Base-by-base conservation (phyloP, 805 yeast species). In the Candida orba region DNA sequence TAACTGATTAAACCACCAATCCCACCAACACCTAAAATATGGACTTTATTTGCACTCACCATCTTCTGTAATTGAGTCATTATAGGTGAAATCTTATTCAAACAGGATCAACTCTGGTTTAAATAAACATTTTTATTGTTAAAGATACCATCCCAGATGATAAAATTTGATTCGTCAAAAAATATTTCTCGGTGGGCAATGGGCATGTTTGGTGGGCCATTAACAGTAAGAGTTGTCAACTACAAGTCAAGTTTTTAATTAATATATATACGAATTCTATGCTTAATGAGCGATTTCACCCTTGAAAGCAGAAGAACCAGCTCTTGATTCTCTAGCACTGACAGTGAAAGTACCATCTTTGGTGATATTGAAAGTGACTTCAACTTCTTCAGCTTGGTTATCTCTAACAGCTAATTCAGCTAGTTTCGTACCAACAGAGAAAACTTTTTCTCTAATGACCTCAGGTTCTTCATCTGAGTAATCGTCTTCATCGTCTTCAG, bases 401-500 rank as follows among this genome's bases (percentile, higher is more conserved):
- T 79, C 87, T 63, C 81, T 78, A 49, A 90, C 71, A 41, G 82
- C 83, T 53, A 89, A 70, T 61, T 85, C 86, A 51, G 89, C 95
- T 57, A 93, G 73, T 57, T 78, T 75, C 42, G 78, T 73, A 51
- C 88, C 87, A 50, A 89, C 77, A 59, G 76, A 76, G 71, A 79
- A 80, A 37, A 79, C 80, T 52, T 83, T 83, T 69, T 79, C 85
- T 67, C 79, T 82, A 51, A 78, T 69, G 60, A 87, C 73, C 66
- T 90, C 96, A 52, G 96, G 96, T 71, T 90, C 97, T 52, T 86
- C 95, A 56, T 88, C 96, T 23, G 66, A 63, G 51, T 71, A 81
- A 29, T 69, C 75, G 31, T 72, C 78, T 20, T 68, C 75, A 51
- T 75, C 73, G 48, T 75, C 73, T 49, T 65, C 75, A 41, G 72